Evolutionary conservation across 768 basidiomycete species (phyloP).

Genomic region (Pleurotus djamor): DNA sequence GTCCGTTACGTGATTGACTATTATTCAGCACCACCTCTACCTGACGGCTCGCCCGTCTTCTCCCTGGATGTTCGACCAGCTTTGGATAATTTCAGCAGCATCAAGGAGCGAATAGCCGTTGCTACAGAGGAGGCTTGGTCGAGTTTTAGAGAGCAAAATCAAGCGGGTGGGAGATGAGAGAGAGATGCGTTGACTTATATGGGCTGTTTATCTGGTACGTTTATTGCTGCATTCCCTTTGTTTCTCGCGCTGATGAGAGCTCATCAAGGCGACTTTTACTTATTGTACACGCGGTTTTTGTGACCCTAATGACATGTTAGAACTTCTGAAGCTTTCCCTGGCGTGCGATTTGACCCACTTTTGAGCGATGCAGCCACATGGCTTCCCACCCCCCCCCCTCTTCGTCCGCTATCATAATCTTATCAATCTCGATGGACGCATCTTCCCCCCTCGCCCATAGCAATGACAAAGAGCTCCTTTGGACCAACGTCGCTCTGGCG

Average conservation of each 20-base stretch:
- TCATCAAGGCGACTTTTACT: no score
- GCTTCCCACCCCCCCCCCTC: no score
- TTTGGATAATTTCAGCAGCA: conserved; percentile 76
- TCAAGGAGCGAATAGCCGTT: conserved; percentile 69
- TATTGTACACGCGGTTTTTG: no score
- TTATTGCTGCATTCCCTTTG: no score
- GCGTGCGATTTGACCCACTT: no score
- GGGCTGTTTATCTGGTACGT: no score
- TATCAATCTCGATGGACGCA: not conserved
- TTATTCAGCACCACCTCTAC: conserved; percentile 88
- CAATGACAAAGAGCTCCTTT: conserved; percentile 36
- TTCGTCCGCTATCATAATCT: not conserved
- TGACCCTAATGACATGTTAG: no score
- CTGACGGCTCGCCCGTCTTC: conserved; percentile 93
- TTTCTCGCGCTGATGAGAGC: no score
- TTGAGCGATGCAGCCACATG: no score
- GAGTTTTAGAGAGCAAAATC: conserved; percentile 31
- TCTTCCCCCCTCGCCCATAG: not conserved
- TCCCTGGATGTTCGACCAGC: conserved; percentile 95
- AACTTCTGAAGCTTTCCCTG: no score
- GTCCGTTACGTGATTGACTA: conserved; percentile 98
- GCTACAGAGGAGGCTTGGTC: conserved; percentile 73
- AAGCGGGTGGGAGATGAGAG: conserved; percentile 12
- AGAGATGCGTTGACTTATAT: no score
- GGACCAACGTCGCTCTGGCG: conserved; percentile 76